Evolutionary conservation across 352 stramenopile species (phyloP).

Genomic region (Globisporangium parvum): DNA sequence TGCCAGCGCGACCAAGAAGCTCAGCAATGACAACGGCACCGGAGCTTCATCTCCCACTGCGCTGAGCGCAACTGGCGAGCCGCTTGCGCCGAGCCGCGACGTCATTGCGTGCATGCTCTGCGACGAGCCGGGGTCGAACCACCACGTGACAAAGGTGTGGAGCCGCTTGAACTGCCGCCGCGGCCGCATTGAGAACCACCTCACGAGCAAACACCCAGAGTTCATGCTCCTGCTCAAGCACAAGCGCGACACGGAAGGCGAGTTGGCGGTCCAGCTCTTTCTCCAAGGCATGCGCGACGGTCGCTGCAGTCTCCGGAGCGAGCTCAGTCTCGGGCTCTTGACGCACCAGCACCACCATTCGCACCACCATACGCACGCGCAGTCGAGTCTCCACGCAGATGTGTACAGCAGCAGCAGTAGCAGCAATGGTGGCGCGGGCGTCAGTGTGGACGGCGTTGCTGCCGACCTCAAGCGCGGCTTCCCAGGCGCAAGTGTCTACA

Average conservation of each 20-base stretch:
- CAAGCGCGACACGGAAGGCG: conserved; percentile 66
- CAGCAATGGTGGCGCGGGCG: background rate
- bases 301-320: conserved; percentile 55
- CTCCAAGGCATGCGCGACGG: conserved; percentile 71
- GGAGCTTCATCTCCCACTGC: background rate
- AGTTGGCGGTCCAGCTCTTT: conserved; percentile 70
- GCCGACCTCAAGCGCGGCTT: conserved; percentile 9
- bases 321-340: conserved; percentile 61
- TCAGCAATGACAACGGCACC: background rate
- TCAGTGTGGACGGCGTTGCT: too few relatives aligned
- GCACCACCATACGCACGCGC: background rate
- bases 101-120: conserved; percentile 78
- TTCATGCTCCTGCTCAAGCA: conserved; percentile 77
- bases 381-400: background rate
- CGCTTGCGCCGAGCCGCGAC: conserved; percentile 25
- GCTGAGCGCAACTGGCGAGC: conserved; percentile 5
- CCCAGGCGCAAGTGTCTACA: conserved; percentile 8
- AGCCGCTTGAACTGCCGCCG: conserved; percentile 66
- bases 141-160: conserved; percentile 65
- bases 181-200: conserved; percentile 71
- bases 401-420: background rate
- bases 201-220: conserved; percentile 76
- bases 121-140: conserved; percentile 51
- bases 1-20: conserved; percentile 23
- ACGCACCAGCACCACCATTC: conserved; percentile 42